Percentiles rank a stretch among this genome's conserved stretches.
phyloP scores from a whole-genome alignment of 768 basidiomycete species.

The Calocybe cyanea region DNA sequence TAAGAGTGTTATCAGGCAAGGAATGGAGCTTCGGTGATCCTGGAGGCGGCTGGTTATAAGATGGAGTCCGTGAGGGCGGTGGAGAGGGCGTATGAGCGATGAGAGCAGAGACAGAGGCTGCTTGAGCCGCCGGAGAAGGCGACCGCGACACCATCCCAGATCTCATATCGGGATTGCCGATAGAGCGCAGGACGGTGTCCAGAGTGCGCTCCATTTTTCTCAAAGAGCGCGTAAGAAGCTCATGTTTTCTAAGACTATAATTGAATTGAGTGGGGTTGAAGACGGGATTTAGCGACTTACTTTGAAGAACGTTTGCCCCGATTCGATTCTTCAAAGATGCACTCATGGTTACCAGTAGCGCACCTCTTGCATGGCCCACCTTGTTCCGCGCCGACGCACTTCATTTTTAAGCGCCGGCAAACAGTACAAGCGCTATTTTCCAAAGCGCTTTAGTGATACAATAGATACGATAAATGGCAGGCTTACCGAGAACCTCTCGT shows the following conservation, averaged over 20 bases:
- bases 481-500: constrained; percentile 80
- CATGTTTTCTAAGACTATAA: constrained; percentile 65
- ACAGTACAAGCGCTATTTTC: constrained; percentile 83
- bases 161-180: constrained; percentile 77
- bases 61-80: constrained; percentile 34
- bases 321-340: constrained; percentile 96
- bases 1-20: constrained; percentile 87
- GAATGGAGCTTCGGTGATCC: constrained; percentile 86
- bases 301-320: constrained; percentile 87
- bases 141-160: constrained; percentile 81
- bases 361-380: constrained; percentile 93
- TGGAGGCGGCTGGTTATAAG: constrained; percentile 27
- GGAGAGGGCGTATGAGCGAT: constrained; percentile 48
- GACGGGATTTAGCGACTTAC: constrained; percentile 37
- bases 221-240: constrained; percentile 73
- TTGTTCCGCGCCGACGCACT: constrained; percentile 86
- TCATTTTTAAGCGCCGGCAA: constrained; percentile 91
- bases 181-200: constrained; percentile 87
- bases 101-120: constrained; percentile 55
- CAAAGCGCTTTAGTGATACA: constrained; percentile 11
- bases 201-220: constrained; percentile 90
- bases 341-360: constrained; percentile 74
- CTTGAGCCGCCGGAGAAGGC: constrained; percentile 63
- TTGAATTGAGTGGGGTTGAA: constrained; percentile 20
- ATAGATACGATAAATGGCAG: constrained; percentile 4